These are phyloP conservation scores for Acanthamoeba lenticulata DNA, from an alignment of 208 protist species.

Conservation along the genomic window DNA sequence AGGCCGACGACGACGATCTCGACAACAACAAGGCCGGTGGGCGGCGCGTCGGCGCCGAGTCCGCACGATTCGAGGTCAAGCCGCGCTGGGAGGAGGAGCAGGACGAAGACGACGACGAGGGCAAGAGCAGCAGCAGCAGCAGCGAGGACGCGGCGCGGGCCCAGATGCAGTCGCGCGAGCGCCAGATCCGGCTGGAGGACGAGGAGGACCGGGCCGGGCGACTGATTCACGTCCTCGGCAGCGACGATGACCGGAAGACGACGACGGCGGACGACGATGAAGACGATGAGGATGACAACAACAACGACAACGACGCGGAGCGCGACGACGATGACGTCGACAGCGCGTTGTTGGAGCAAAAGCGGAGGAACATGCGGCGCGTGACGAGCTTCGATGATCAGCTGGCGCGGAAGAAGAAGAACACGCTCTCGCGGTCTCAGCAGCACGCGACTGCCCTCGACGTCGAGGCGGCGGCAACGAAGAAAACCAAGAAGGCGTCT, in stretches of 20 bases:
- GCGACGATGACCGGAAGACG: background rate
- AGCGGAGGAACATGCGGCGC: background rate
- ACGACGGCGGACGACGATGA: background rate
- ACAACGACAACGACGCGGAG: background rate
- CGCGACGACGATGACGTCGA: background rate
- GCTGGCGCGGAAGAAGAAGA: background rate
- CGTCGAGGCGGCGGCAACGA: background rate
- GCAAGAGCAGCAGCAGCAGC: background rate
- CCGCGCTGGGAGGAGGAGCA: background rate
- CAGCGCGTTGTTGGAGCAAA: background rate
- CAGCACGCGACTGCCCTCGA: background rate
- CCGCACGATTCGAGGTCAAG: background rate
- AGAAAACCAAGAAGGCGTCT: background rate
- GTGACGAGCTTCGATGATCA: constrained; percentile 3
- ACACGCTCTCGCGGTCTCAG: background rate
- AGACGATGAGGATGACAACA: background rate
- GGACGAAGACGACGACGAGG: background rate
- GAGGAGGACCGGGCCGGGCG: no score
- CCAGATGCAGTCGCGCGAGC: background rate
- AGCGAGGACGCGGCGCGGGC: background rate
- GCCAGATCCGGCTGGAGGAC: background rate
- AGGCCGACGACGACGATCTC: background rate
- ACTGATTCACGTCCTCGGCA: background rate
- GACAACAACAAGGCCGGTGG: background rate
- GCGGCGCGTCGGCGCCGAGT: background rate